Conservation (phyloP, 768 basidiomycete species). For the Leccinum subtestaceum region DNA sequence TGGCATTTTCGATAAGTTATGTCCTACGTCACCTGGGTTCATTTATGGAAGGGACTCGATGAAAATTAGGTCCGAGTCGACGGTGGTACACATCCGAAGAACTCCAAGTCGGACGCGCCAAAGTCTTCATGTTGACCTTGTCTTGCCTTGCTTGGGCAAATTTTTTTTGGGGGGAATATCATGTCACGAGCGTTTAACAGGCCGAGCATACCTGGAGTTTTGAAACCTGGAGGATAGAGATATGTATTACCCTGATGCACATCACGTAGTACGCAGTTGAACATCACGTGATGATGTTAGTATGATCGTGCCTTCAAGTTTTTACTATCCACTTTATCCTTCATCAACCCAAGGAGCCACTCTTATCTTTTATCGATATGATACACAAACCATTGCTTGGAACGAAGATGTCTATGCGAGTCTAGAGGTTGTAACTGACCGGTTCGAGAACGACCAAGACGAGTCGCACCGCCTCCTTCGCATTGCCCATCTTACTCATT, state of each 20-base stretch:
- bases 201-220: not conserved
- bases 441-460: not conserved
- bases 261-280: too few relatives aligned
- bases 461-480: too few relatives aligned
- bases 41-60: not conserved
- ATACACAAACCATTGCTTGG: not conserved
- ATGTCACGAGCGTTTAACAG: not conserved
- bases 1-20: not conserved
- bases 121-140: not conserved
- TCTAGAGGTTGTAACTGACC: not conserved
- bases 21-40: not conserved
- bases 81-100: not conserved
- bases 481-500: not conserved
- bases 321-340: too few relatives aligned
- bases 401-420: not conserved
- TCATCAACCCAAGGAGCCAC: not conserved
- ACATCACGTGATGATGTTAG: too few relatives aligned
- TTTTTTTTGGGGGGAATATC: not conserved
- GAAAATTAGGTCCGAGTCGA: not conserved
- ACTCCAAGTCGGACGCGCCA: not conserved
- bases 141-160: not conserved
- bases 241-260: too few relatives aligned
- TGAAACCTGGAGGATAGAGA: not conserved
- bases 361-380: not conserved
- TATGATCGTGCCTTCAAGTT: too few relatives aligned